Conservation (phyloP, 805 yeast species). For the Sungouiella blattae region DNA sequence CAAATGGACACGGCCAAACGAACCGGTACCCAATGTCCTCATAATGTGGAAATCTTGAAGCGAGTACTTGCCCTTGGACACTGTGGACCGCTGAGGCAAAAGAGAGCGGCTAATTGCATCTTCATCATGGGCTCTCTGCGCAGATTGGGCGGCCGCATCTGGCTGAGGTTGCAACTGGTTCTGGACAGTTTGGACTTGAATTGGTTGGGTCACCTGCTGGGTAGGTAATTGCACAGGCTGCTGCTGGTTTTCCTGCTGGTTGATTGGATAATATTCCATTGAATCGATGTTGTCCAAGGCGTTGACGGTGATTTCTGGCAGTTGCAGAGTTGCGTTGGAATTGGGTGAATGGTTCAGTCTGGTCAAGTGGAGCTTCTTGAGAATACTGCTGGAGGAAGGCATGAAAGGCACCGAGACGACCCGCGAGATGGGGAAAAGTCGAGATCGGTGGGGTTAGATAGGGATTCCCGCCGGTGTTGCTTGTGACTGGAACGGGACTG, state of each 20-base stretch:
- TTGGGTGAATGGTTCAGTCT: conserved; percentile 5
- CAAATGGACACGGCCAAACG: conserved; percentile 58
- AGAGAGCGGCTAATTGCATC: conserved; percentile 16
- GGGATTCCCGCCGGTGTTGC: no score
- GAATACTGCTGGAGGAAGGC: conserved; percentile 14
- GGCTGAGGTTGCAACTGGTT: not conserved
- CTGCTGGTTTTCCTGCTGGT: not conserved
- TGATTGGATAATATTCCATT: conserved; percentile 15
- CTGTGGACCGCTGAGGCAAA: conserved; percentile 17
- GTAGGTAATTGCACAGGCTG: not conserved
- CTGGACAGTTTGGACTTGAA: not conserved
- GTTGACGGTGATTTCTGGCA: conserved; percentile 10
- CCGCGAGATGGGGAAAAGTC: no score
- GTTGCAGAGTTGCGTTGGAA: conserved; percentile 4
- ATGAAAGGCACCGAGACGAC: no score
- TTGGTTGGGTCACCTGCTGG: conserved; percentile 1
- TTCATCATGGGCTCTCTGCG: conserved; percentile 9
- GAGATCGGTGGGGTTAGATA: no score
- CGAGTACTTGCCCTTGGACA: conserved; percentile 55
- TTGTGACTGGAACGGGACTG: no score
- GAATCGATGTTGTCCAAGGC: conserved; percentile 9
- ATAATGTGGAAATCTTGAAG: conserved; percentile 53
- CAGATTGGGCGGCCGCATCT: not conserved
- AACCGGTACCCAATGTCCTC: conserved; percentile 59
- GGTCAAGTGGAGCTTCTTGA: conserved; percentile 16